Evolutionary conservation across 257 asterid species (phyloP).

Genomic region (Nicotiana attenuata): DNA sequence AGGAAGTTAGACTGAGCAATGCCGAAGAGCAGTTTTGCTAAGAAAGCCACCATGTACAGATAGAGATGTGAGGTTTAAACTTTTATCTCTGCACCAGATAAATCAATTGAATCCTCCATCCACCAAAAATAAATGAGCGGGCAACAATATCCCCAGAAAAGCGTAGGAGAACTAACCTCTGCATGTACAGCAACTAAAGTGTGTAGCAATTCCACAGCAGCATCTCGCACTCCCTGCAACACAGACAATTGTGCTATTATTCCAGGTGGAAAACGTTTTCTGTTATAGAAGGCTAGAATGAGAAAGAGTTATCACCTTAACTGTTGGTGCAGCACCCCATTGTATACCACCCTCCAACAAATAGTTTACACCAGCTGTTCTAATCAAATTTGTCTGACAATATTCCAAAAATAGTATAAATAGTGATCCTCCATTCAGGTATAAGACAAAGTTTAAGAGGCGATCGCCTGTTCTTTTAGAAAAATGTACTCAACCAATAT

Average conservation of each 20-base stretch:
- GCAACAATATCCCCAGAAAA: background rate
- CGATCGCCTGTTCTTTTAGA: background rate
- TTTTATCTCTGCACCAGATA: background rate
- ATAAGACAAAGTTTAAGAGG: background rate
- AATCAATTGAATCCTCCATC: background rate
- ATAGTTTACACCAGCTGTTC: slow-evolving; percentile 86
- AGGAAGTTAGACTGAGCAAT: slow-evolving; percentile 1
- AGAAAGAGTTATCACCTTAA: slow-evolving; percentile 49
- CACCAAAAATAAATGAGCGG: background rate
- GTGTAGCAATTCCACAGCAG: slow-evolving; percentile 90
- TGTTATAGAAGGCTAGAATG: background rate
- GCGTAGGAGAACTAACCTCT: slow-evolving; percentile 49
- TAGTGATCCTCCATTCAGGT: background rate
- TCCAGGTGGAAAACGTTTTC: slow-evolving; percentile 8
- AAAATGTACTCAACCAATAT: background rate
- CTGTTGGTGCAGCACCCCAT: slow-evolving; percentile 94
- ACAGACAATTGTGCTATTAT: slow-evolving; percentile 12
- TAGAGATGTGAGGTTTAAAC: background rate
- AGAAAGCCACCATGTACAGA: background rate
- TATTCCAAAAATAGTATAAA: slow-evolving; percentile 14
- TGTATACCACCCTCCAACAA: slow-evolving; percentile 88
- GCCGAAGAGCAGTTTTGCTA: background rate
- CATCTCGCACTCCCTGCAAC: slow-evolving; percentile 94
- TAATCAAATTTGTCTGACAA: slow-evolving; percentile 66
- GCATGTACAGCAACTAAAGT: slow-evolving; percentile 93